These are phyloP conservation scores for Penicillium taxi DNA, from an alignment of 495 filamentous ascomycete species.

Conservation along the genomic window DNA sequence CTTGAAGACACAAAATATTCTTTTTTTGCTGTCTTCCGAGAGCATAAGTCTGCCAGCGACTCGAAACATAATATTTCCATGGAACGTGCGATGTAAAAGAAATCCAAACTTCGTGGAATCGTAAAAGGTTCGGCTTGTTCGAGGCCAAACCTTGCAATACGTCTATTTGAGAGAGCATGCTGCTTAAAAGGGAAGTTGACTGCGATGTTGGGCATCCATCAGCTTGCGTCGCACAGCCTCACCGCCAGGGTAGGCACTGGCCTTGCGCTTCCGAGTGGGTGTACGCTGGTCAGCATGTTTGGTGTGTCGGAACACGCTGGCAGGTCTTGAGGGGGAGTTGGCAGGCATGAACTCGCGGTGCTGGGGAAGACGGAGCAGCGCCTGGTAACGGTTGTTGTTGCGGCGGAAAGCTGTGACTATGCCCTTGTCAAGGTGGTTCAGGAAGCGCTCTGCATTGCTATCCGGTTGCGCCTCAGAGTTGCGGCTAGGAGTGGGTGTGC, in stretches of 20 bases:
- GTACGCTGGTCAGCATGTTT: slow-evolving; percentile 38
- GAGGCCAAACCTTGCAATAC: too few relatives aligned
- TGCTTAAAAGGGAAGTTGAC: slow-evolving; percentile 32
- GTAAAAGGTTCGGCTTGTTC: slow-evolving; percentile 6
- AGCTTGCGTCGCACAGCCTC: slow-evolving; percentile 43
- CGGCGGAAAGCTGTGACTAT: slow-evolving; percentile 72
- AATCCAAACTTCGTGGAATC: slow-evolving; percentile 23
- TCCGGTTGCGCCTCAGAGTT: slow-evolving; percentile 40
- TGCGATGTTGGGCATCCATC: slow-evolving; percentile 38
- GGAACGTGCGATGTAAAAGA: slow-evolving; percentile 21
- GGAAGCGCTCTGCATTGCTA: slow-evolving; percentile 47
- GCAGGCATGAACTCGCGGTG: slow-evolving; percentile 45
- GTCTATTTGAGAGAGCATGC: neutral
- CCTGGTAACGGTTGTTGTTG: slow-evolving; percentile 66
- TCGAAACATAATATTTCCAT: slow-evolving; percentile 19
- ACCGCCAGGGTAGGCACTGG: slow-evolving; percentile 30
- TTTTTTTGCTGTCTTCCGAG: slow-evolving; percentile 2
- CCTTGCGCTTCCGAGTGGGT: slow-evolving; percentile 38
- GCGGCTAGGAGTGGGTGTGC: slow-evolving; percentile 44
- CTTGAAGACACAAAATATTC: too few relatives aligned
- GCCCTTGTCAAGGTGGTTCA: slow-evolving; percentile 62
- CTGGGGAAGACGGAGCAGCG: slow-evolving; percentile 54
- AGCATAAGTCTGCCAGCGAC: slow-evolving; percentile 22
- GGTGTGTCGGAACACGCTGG: slow-evolving; percentile 42
- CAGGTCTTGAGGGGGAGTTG: slow-evolving; percentile 37